Evolutionary conservation across 148 eudicot genomes (phyloP).

Genomic region (Amaranthus palmeri): DNA sequence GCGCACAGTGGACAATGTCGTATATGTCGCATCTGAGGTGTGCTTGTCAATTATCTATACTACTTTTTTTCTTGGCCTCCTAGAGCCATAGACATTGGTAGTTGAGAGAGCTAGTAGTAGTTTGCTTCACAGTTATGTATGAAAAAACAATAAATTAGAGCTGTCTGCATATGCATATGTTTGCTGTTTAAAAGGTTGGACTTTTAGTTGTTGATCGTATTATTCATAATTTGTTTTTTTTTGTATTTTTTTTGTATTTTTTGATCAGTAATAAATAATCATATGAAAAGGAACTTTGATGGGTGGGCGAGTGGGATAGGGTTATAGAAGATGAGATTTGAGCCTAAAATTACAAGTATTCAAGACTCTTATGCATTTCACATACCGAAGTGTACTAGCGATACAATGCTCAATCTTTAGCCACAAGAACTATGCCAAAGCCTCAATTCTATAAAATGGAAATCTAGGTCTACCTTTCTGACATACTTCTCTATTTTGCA

Average conservation of each 20-base stretch:
- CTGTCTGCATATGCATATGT: background rate
- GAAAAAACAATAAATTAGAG: background rate
- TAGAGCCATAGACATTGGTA: background rate
- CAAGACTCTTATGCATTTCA: background rate
- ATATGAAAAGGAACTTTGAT: background rate
- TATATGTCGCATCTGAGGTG: conserved; percentile 99
- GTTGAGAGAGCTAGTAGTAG: background rate
- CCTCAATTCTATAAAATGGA: too few species aligned
- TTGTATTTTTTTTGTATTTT: background rate
- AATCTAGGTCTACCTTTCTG: too few species aligned
- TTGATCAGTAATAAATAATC: background rate
- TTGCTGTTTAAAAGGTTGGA: background rate
- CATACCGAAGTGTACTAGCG: background rate
- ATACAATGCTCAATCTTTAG: background rate
- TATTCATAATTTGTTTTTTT: background rate
- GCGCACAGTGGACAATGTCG: conserved; percentile 89
- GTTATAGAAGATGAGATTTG: background rate
- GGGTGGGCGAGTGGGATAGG: too few species aligned
- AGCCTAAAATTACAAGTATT: background rate
- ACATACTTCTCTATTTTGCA: too few species aligned
- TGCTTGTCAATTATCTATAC: conserved; percentile 18
- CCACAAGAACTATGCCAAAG: too few species aligned
- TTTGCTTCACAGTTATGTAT: background rate
- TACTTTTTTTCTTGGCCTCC: conserved; percentile 5
- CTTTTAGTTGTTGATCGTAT: background rate